Conservation (phyloP, 768 basidiomycete species). For the Kwoniella bestiolae region DNA sequence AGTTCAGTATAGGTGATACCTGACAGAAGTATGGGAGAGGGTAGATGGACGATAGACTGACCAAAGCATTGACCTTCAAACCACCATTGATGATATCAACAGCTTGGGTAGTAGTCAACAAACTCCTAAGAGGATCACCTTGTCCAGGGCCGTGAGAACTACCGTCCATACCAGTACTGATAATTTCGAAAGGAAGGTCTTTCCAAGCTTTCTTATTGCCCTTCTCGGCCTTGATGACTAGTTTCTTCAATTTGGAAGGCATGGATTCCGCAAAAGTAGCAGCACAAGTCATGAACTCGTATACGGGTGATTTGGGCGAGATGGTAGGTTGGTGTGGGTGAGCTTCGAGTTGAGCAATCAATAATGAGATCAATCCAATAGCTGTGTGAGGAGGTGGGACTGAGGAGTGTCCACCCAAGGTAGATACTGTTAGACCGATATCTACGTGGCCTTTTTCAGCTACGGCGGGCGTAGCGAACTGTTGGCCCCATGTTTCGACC, state of each 20-base stretch:
- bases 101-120: constrained; percentile 66
- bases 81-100: constrained; percentile 65
- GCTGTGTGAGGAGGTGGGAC: constrained; percentile 79
- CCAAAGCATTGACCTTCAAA: constrained; percentile 71
- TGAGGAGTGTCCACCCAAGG: constrained; percentile 80
- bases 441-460: constrained; percentile 55
- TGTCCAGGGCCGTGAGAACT: constrained; percentile 32
- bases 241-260: constrained; percentile 49
- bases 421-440: constrained; percentile 39
- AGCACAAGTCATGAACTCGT: constrained; percentile 65
- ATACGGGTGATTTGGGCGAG: constrained; percentile 36
- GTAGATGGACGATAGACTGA: too few species aligned
- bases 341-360: constrained; percentile 70
- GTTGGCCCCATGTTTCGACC: constrained; percentile 42
- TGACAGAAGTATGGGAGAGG: too few species aligned
- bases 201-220: constrained; percentile 60
- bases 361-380: constrained; percentile 74
- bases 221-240: constrained; percentile 33
- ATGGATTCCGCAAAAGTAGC: constrained; percentile 67
- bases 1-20: constrained; percentile 8
- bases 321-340: constrained; percentile 62
- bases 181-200: constrained; percentile 55
- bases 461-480: constrained; percentile 52
- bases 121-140: constrained; percentile 28
- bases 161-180: constrained; percentile 25